Conservation (phyloP, 331 rosid genomes). For the Telfairia occidentalis region DNA sequence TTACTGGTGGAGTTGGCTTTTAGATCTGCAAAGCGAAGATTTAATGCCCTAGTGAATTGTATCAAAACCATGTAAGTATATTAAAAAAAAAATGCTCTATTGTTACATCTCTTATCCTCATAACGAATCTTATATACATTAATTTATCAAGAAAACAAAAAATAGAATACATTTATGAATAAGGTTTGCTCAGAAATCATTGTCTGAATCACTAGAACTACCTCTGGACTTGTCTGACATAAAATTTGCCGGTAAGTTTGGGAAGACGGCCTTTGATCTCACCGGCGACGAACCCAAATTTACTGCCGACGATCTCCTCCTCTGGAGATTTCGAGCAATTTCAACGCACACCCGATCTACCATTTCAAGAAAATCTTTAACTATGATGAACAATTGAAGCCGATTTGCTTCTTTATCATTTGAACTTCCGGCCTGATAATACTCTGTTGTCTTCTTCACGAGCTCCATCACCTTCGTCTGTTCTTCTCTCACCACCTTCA, state of each 20-base stretch:
- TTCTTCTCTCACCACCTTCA: slow-evolving; percentile 37
- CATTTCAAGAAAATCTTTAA: slow-evolving; percentile 71
- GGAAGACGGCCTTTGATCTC: slow-evolving; percentile 26
- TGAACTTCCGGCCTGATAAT: slow-evolving; percentile 69
- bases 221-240: slow-evolving; percentile 31
- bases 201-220: slow-evolving; percentile 25
- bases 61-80: background rate
- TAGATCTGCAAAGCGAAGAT: background rate
- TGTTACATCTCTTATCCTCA: slow-evolving; percentile 1
- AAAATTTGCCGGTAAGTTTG: slow-evolving; percentile 32
- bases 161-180: background rate
- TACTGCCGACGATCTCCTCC: slow-evolving; percentile 31
- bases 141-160: background rate
- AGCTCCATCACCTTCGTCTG: slow-evolving; percentile 44
- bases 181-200: slow-evolving; percentile 16
- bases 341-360: slow-evolving; percentile 72
- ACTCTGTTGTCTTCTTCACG: slow-evolving; percentile 58
- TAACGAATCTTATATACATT: slow-evolving; percentile 12
- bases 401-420: slow-evolving; percentile 44
- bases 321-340: slow-evolving; percentile 57
- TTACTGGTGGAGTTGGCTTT: background rate
- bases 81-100: slow-evolving; percentile 12
- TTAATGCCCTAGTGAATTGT: background rate
- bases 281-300: slow-evolving; percentile 11
- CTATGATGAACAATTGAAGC: slow-evolving; percentile 58